A percentile compares a stretch with the other conserved stretches of the same genome.
Conservation (phyloP, 805 yeast species). For the Ogataea trehalophila region DNA sequence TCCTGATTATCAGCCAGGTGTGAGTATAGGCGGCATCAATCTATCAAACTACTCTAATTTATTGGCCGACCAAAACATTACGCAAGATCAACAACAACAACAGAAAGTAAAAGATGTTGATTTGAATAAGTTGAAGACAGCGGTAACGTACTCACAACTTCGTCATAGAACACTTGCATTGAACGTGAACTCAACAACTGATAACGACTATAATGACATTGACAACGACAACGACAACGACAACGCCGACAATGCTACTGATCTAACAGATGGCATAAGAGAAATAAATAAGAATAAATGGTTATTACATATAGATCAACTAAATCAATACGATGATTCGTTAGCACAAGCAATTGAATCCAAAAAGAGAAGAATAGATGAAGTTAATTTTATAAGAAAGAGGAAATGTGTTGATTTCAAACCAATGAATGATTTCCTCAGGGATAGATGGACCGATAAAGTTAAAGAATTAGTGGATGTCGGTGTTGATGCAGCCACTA, state of each 20-base stretch:
- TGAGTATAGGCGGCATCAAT: conserved; percentile 13
- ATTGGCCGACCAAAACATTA: conserved; percentile 4
- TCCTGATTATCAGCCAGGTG: neutral
- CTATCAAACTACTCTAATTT: conserved; percentile 16
- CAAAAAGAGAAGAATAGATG: conserved; percentile 41
- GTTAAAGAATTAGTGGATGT: conserved; percentile 35
- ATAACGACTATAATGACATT: neutral
- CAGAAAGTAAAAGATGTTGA: too few species aligned
- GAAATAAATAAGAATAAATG: conserved; percentile 29
- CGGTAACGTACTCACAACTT: conserved; percentile 36
- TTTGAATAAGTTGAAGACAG: conserved; percentile 27
- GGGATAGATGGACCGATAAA: conserved; percentile 48
- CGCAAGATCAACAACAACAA: conserved; percentile 5
- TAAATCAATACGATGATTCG: conserved; percentile 25
- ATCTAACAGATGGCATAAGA: neutral
- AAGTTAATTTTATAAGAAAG: conserved; percentile 38
- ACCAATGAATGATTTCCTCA: conserved; percentile 41
- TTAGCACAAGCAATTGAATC: conserved; percentile 24
- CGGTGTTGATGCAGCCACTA: conserved; percentile 32
- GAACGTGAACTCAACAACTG: conserved; percentile 7
- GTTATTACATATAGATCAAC: conserved; percentile 32
- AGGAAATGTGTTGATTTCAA: conserved; percentile 38
- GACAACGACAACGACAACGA: neutral
- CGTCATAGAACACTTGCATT: conserved; percentile 36
- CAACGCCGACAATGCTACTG: neutral